phyloP scores from a whole-genome alignment of 371 early-diverging fungal genomes.

The Mortierella sp. region DNA sequence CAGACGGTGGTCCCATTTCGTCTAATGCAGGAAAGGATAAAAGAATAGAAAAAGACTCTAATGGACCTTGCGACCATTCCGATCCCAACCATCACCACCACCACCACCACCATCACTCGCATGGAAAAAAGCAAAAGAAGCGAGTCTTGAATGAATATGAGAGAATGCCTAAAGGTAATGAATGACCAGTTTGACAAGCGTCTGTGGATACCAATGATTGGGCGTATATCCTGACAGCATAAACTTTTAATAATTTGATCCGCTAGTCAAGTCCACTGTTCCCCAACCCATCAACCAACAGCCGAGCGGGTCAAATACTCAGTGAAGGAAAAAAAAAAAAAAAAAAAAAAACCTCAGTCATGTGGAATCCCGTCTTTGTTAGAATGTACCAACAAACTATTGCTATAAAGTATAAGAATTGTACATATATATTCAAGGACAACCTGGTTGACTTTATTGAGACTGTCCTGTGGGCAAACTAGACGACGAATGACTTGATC shows the following conservation, averaged over 20 bases:
- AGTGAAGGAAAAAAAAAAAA: background rate
- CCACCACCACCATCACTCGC: conserved; percentile 42
- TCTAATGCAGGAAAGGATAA: conserved; percentile 7
- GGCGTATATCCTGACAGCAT: background rate
- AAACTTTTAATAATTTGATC: conserved; percentile 15
- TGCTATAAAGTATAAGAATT: background rate
- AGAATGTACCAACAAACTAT: background rate
- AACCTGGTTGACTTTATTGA: background rate
- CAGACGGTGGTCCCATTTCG: conserved; percentile 53
- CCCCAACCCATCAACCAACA: conserved; percentile 21
- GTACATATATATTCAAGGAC: background rate
- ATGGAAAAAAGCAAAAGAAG: conserved; percentile 59
- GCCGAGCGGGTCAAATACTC: background rate
- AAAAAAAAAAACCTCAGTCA: background rate
- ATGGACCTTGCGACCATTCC: conserved; percentile 30
- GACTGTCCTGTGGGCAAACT: background rate
- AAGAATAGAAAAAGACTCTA: conserved; percentile 45
- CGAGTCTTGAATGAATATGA: conserved; percentile 80
- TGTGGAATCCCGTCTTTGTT: background rate
- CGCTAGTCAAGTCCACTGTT: conserved; percentile 17
- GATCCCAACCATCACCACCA: conserved; percentile 32
- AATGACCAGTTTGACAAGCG: background rate
- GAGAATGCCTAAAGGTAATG: conserved; percentile 71
- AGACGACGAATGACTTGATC: background rate
- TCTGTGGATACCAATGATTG: background rate